Percentiles rank a stretch among this genome's conserved stretches.
Evolutionary conservation across 1,139 yeast genomes (phyloP).

Genomic region (Candida neerlandica): DNA sequence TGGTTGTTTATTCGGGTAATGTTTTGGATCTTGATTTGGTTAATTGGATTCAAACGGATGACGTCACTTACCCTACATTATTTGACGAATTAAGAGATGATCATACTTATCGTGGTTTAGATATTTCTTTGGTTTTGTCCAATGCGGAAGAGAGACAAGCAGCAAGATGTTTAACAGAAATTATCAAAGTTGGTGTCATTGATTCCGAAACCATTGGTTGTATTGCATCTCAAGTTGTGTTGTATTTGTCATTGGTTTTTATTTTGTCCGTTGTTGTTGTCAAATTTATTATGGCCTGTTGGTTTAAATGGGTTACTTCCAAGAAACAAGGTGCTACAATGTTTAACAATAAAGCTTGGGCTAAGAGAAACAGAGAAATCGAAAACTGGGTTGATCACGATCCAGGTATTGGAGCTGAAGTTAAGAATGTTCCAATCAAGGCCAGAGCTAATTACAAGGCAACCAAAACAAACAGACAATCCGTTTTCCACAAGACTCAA

Average conservation of each 20-base stretch:
- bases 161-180: constrained; percentile 85
- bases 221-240: constrained; percentile 83
- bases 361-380: constrained; percentile 57
- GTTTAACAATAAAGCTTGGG: constrained; percentile 51
- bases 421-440: constrained; percentile 53
- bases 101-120: constrained; percentile 66
- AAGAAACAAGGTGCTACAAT: constrained; percentile 78
- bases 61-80: constrained; percentile 69
- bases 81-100: constrained; percentile 67
- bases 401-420: constrained; percentile 53
- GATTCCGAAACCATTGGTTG: constrained; percentile 96
- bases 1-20: constrained; percentile 85
- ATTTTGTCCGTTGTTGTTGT: constrained; percentile 76
- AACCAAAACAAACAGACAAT: constrained; percentile 45
- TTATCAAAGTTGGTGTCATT: constrained; percentile 82
- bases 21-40: constrained; percentile 80
- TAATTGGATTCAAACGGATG: constrained; percentile 70
- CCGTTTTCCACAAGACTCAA: constrained; percentile 43
- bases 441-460: constrained; percentile 53
- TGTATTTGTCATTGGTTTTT: constrained; percentile 78
- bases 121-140: constrained; percentile 76
- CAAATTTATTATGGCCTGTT: constrained; percentile 84
- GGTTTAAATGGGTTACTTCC: constrained; percentile 82
- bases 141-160: constrained; percentile 67
- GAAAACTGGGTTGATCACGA: constrained; percentile 77